phyloP scores from a whole-genome alignment of 306 rosid genomes.

The Prunus mira region DNA sequence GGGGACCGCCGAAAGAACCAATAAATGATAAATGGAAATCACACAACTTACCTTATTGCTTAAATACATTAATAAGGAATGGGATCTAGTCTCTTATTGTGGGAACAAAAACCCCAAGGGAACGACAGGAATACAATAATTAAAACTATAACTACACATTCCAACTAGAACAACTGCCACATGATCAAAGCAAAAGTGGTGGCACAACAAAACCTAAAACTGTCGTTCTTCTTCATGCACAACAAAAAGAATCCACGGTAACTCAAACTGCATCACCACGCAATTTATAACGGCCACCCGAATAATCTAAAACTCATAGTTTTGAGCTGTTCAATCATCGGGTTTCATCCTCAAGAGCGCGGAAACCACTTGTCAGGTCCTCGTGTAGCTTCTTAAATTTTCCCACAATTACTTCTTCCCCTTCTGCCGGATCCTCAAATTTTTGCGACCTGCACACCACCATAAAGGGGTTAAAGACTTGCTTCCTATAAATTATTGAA shows the following conservation, averaged over 20 bases:
- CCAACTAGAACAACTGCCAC: conserved; percentile 39
- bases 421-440: conserved; percentile 99
- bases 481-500: conserved; percentile 6
- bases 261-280: conserved; percentile 17
- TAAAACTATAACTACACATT: conserved; percentile 31
- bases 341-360: conserved; percentile 94
- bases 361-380: conserved; percentile 89
- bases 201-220: conserved; percentile 33
- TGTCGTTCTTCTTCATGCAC: conserved; percentile 18
- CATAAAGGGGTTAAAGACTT: conserved; percentile 22
- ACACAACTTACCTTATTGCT: conserved; percentile 35
- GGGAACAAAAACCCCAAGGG: background rate
- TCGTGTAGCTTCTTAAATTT: conserved; percentile 82
- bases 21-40: background rate
- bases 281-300: conserved; percentile 11
- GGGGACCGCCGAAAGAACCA: background rate
- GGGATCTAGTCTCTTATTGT: conserved; percentile 42
- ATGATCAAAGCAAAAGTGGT: conserved; percentile 34
- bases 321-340: conserved; percentile 51
- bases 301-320: conserved; percentile 23
- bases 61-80: conserved; percentile 40
- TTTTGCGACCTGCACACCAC: conserved; percentile 79
- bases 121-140: conserved; percentile 30
- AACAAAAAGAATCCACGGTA: conserved; percentile 22
- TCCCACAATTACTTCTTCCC: conserved; percentile 71